Evolutionary conservation across 371 early-diverging fungal species (phyloP), one percentile per base, ranked within the genome.

Genomic region (Mortierella polycephala): DNA sequence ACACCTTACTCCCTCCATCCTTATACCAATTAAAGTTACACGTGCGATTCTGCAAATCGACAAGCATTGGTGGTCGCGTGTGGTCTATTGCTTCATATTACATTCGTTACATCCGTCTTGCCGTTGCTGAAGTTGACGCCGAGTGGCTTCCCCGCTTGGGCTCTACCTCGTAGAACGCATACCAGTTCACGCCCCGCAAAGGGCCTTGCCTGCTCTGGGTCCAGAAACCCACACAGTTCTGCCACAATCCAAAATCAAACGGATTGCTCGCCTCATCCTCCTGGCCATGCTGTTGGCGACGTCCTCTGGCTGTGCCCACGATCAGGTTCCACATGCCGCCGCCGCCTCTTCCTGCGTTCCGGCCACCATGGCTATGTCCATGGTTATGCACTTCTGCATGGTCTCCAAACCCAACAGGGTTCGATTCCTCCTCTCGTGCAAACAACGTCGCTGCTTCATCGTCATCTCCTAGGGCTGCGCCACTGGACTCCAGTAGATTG

Each of bases 201-300:
- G 84, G 83, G 1, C 89, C 91, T 56, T 84, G 82, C 5, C 81
- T 69, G 5, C 86, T 86, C n/a, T 85, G 82, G 6, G 89, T 83
- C 93, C 94, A 95, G 77, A 96, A 95, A 23, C 92, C 93, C 9
- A 91, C 49, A 73, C 95, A 96, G 81, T 96, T 96, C 50, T 82
- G 83, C 64, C 84, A 72, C 11, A 86, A 63, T 11, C 96, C 96
- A 69, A 85, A 84, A 70, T 92, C 90, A 76, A 94, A 94, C 11
- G 89, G 88, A 70, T 88, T 87, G 16, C 70, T 47, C 1, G 37
- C 50, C 7, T 74, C 70, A 13, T 41, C 51, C 8, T 61, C 62
- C 5, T 63, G 47, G 2, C 61, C 67, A 21, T 60, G 69, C 5
- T 30, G 30, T 2, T 52, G 45, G 3, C 49, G 76, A 42, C 71